Evolutionary conservation across 805 yeast species (phyloP).

Genomic region (Suhomyces faveliae): DNA sequence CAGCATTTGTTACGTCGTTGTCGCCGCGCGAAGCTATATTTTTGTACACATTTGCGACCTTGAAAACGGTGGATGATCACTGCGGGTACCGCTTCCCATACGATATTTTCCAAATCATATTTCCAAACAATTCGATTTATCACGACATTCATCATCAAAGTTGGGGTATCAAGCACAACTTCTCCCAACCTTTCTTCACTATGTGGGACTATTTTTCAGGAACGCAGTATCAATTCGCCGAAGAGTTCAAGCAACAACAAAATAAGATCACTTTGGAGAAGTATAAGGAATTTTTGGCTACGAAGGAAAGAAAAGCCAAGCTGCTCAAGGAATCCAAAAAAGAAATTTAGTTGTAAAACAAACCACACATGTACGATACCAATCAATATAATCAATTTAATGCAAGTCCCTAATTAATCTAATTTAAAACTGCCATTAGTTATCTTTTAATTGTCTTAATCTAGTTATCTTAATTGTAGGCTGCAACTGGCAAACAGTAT

Average conservation of each 20-base stretch:
- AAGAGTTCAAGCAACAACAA: conserved; percentile 64
- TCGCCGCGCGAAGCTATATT: conserved; percentile 74
- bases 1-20: conserved; percentile 59
- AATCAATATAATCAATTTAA: not conserved
- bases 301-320: conserved; percentile 22
- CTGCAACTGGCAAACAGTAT: not conserved
- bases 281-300: conserved; percentile 56
- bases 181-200: conserved; percentile 93
- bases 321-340: conserved; percentile 6
- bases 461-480: too few relatives aligned
- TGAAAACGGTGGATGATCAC: conserved; percentile 97
- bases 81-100: conserved; percentile 95
- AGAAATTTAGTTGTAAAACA: conserved; percentile 5
- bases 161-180: conserved; percentile 91
- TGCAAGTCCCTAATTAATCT: not conserved
- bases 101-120: conserved; percentile 84
- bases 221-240: conserved; percentile 65
- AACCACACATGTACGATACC: not conserved
- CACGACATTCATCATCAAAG: conserved; percentile 98
- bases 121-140: conserved; percentile 93
- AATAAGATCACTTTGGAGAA: conserved; percentile 64
- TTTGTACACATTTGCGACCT: conserved; percentile 81
- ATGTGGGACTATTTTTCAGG: conserved; percentile 80
- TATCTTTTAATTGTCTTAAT: too few relatives aligned
- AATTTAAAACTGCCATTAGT: too few relatives aligned